Evolutionary conservation across 768 basidiomycete genomes (phyloP).

Genomic region (Termitomyces titanicus): DNA sequence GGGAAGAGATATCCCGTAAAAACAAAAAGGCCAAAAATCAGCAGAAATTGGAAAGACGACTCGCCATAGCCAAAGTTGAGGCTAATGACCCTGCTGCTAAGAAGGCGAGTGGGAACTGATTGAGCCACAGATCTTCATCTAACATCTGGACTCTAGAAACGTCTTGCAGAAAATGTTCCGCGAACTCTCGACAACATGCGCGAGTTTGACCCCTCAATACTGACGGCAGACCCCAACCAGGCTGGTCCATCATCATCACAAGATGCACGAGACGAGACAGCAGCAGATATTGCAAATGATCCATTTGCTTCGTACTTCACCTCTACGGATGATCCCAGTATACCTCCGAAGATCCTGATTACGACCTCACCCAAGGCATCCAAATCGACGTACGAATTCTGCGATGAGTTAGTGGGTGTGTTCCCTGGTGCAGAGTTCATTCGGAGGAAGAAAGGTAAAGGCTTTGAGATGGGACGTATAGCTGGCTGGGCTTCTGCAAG

Average conservation of each 20-base stretch:
- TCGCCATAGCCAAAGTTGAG: slow-evolving; percentile 77
- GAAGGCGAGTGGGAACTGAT: slow-evolving; percentile 47
- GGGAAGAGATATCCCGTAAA: slow-evolving; percentile 74
- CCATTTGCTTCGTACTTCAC: slow-evolving; percentile 78
- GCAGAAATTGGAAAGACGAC: slow-evolving; percentile 74
- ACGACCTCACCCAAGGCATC: slow-evolving; percentile 89
- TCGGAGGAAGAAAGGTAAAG: slow-evolving; percentile 81
- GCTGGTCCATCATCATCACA: slow-evolving; percentile 31
- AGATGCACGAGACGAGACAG: slow-evolving; percentile 51
- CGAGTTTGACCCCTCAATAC: slow-evolving; percentile 72
- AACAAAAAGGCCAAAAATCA: slow-evolving; percentile 75
- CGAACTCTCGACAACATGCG: slow-evolving; percentile 92
- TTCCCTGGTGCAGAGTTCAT: slow-evolving; percentile 93
- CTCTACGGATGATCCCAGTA: slow-evolving; percentile 57
- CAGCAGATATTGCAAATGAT: slow-evolving; percentile 68
- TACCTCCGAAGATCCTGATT: slow-evolving; percentile 85
- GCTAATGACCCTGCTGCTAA: slow-evolving; percentile 71
- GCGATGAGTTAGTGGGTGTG: slow-evolving; percentile 84
- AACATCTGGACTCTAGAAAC: slow-evolving; percentile 49
- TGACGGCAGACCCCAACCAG: slow-evolving; percentile 48
- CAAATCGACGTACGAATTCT: slow-evolving; percentile 88
- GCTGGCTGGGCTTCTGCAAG: slow-evolving; percentile 91
- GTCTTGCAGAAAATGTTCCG: slow-evolving; percentile 81
- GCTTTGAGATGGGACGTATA: slow-evolving; percentile 87
- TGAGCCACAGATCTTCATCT: background rate